A percentile compares a stretch with the other conserved stretches of the same genome.
Conservation (phyloP, 2,329 filamentous ascomycete species). For the Thielaviopsis cerberus region DNA sequence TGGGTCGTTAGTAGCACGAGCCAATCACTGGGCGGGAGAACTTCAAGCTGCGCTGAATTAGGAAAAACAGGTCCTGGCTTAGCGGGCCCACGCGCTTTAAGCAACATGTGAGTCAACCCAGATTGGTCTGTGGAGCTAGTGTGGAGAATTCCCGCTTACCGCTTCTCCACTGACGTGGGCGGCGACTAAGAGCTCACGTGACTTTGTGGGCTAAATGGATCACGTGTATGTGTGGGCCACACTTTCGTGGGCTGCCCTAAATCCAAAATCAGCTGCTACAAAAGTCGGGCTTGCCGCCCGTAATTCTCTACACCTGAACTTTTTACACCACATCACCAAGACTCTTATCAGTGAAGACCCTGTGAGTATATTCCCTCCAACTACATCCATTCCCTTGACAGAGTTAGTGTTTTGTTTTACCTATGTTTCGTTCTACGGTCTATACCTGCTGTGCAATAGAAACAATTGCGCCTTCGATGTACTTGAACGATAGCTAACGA, state of each 20-base stretch:
- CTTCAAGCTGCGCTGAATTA: not conserved
- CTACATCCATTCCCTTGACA: not conserved
- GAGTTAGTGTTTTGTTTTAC: not conserved
- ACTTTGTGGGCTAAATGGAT: not conserved
- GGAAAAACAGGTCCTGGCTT: not conserved
- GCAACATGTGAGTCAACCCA: not conserved
- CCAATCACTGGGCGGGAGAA: not conserved
- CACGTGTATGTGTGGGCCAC: constrained; percentile 11
- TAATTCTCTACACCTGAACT: constrained; percentile 1
- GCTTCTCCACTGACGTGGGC: not conserved
- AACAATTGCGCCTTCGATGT: too few relatives aligned
- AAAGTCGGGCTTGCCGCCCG: constrained; percentile 7
- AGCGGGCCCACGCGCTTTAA: not conserved
- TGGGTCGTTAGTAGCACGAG: not conserved
- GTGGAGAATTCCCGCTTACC: not conserved
- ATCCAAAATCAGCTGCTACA: constrained; percentile 11
- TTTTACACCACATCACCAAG: constrained; percentile 9
- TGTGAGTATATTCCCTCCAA: constrained; percentile 6
- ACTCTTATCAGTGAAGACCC: constrained; percentile 10
- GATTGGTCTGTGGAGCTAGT: constrained; percentile 5
- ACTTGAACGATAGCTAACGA: constrained; percentile 13
- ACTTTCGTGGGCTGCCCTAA: constrained; percentile 11
- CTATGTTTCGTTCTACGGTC: not conserved
- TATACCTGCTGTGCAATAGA: not conserved
- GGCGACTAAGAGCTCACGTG: constrained; percentile 1